phyloP scores from a whole-genome alignment of 2,329 filamentous ascomycete genomes.

The Colletotrichum tofieldiae region DNA sequence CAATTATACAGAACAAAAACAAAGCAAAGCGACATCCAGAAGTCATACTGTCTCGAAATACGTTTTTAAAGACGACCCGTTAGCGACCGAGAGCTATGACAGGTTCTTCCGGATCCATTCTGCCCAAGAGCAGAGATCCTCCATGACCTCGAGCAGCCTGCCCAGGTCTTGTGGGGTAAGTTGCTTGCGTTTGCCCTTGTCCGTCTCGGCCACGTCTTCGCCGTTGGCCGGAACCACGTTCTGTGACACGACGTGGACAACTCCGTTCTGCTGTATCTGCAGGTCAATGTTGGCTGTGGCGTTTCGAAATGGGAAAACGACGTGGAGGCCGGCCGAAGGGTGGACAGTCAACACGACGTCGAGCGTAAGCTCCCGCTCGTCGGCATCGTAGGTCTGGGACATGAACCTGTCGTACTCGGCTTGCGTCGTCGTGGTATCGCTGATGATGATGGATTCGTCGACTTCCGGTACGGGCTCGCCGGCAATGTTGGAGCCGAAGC shows the following conservation, averaged over 20 bases:
- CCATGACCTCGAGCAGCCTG: conserved; percentile 63
- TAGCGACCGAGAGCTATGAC: not conserved
- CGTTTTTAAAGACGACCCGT: not conserved
- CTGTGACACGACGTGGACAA: conserved; percentile 71
- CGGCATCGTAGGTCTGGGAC: conserved; percentile 27
- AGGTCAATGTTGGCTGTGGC: conserved; percentile 69
- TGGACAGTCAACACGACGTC: conserved; percentile 70
- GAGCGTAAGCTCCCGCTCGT: conserved; percentile 52
- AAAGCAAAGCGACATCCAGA: conserved; percentile 2
- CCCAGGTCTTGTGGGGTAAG: conserved; percentile 61
- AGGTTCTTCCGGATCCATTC: conserved; percentile 64
- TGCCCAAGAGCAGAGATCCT: conserved; percentile 68
- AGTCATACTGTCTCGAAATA: not conserved
- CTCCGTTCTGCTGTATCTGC: conserved; percentile 73
- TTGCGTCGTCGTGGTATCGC: conserved; percentile 48
- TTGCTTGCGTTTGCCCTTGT: conserved; percentile 51
- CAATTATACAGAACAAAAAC: conserved; percentile 40
- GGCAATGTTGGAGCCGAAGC: conserved; percentile 59
- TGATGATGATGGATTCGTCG: conserved; percentile 41
- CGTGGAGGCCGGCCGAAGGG: conserved; percentile 64
- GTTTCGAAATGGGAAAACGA: conserved; percentile 68
- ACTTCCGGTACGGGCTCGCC: conserved; percentile 50
- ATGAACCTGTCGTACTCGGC: conserved; percentile 55
- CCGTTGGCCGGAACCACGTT: conserved; percentile 61
- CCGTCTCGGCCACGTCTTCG: conserved; percentile 39